Evolutionary conservation across 2,329 filamentous ascomycete genomes (phyloP), one percentile per base, ranked within the genome.

Genomic region (Penicillium sp.): DNA sequence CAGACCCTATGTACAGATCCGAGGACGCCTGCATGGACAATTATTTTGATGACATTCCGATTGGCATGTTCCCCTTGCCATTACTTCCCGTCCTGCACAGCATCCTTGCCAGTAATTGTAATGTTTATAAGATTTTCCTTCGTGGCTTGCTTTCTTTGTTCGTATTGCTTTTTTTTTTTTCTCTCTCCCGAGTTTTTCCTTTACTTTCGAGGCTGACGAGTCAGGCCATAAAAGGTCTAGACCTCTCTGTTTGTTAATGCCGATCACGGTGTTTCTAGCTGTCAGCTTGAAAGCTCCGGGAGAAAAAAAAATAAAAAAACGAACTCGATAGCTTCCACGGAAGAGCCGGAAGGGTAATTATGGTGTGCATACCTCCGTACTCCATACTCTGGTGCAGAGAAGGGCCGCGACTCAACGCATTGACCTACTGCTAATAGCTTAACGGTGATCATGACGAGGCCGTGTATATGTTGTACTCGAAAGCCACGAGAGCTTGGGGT

Each of bases 321-420:
- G 50, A 43, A 60, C 8, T 59, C 25, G 59, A 66, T 55, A 59
- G 60, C 62, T 62, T 60, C 48, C 55, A 58, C 41, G 49, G 41
- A 40, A 52, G 41, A 34, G 36, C 40, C 51, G 43, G 51, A 60
- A 57, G 54, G 64, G 58, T 21, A 64, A 64, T 58, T 64, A 64
- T 64, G 64, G 58, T 62, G 51, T 66, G 64, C 63, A 65, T 65
- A 45, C 34, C 40, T 33, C 13, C 13, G 19, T 33, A 46, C 29
- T 33, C 44, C 29, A 47, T 47, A 47, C 39, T 54, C 53, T 9
- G n/a, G 50, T 54, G 57, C 50, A 56, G 48, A 48, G 52, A 55
- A 57, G 49, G 57, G 55, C 55, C 58, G 48, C 49, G 59, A 61
- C 58, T 54, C 38, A 19, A 55, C 60, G 63, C 63, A 65, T 55